Evolutionary conservation across 306 rosid species (phyloP).

Genomic region (Mimosa bimucronata): DNA sequence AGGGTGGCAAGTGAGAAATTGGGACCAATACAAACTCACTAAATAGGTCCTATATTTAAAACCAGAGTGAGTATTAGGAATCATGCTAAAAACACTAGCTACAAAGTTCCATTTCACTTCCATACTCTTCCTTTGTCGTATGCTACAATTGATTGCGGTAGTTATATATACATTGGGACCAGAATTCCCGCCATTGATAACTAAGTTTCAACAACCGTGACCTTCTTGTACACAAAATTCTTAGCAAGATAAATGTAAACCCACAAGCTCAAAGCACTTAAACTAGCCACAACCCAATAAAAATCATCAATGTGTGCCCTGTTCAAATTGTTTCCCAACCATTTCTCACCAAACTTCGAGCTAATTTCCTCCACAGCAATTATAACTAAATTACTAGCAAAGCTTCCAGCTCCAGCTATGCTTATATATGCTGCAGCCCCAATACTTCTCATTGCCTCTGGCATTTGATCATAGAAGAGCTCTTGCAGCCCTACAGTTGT

Average conservation of each 20-base stretch:
- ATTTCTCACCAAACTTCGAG: background rate
- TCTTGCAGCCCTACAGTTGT: background rate
- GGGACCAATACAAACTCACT: no score
- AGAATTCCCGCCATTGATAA: background rate
- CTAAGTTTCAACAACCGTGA: background rate
- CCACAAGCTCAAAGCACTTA: background rate
- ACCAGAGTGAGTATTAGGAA: no score
- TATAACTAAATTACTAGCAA: background rate
- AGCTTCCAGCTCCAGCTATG: background rate
- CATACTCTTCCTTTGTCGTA: background rate
- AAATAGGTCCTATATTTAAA: no score
- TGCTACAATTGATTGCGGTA: background rate
- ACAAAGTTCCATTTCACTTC: background rate
- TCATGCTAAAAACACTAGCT: background rate
- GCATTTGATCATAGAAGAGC: background rate
- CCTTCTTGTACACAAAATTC: background rate
- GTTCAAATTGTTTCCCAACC: conserved; percentile 2
- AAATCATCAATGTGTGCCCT: background rate
- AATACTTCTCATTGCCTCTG: background rate
- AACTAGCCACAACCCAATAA: background rate
- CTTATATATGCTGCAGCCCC: conserved; percentile 1
- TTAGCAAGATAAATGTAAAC: background rate
- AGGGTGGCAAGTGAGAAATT: no score
- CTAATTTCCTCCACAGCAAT: conserved; percentile 7
- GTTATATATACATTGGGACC: background rate